Evolutionary conservation across 345 rosid species (phyloP), one percentile per base, ranked within the genome.

Genomic region (Diplotaxis tenuifolia): DNA sequence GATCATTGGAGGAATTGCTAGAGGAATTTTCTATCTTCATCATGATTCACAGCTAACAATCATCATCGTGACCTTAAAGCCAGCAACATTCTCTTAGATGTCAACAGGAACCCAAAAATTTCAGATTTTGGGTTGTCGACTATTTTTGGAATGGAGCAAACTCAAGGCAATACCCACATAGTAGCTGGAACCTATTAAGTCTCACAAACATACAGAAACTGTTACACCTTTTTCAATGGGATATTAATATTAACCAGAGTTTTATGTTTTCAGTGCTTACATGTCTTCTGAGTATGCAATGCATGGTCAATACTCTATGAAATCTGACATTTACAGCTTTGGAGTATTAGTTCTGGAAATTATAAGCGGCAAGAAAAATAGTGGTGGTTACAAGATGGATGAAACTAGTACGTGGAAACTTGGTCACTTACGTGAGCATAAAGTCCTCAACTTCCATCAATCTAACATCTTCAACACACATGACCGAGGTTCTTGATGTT

Each of bases 391-490:
- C 38, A 36, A 53, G 52, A 76, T 54, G 25, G 75, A 75, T 16
- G 79, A 73, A 40, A 73, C 77, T 56, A 73, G 74, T 62, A 70
- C 64, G 28, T 40, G 71, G 75, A 7, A 70, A 68, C 36, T 45
- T 76, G 71, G 79, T 76, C 42, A 45, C 79, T 6, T 68, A 70
- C 58, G 80, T 76, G 45, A 76, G 80, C 54, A 62, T 53, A 11
- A 4, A 59, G 52, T 3, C 57, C 34, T 29, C 36, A 58, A 16
- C 2, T 10, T 22, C 49, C 23, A 40, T 34, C 28, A 25, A 12
- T 14, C 12, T 23, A 28, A 10, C 28, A 31, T 56, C 0, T 32
- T 16, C 21, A 16, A n/a, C n/a, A 40, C 61, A 45, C 9, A 22
- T 57, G 59, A 28, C 32, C 20, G 22, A 67, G 8, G 12, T 74